A percentile compares a stretch with the other conserved stretches of the same genome.
phyloP scores from a whole-genome alignment of 176 grass and related monocot genomes.

The Aegilops umbellulata region DNA sequence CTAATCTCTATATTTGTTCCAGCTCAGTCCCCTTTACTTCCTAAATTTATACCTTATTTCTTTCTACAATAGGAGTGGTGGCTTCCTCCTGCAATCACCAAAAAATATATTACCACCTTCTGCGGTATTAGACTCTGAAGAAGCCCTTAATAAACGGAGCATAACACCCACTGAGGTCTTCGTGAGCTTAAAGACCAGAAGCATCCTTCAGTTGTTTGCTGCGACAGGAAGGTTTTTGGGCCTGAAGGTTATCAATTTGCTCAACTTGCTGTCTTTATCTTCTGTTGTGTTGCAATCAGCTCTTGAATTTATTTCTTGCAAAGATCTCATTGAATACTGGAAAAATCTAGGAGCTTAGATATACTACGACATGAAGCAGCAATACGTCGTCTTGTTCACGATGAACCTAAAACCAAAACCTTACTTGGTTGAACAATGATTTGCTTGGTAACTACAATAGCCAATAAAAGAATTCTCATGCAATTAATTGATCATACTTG shows the following conservation, averaged over 20 bases:
- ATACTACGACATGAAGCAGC: background rate
- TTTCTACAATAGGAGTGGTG: constrained; percentile 70
- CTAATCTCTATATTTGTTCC: constrained; percentile 26
- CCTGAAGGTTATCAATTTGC: constrained; percentile 57
- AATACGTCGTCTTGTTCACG: background rate
- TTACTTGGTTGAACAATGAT: constrained; percentile 22
- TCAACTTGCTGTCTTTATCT: constrained; percentile 13
- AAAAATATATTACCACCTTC: constrained; percentile 69
- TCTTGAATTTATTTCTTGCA: constrained; percentile 25
- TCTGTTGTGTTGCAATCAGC: constrained; percentile 12
- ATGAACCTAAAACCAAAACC: constrained; percentile 11
- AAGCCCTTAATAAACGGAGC: constrained; percentile 74
- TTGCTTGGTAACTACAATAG: background rate
- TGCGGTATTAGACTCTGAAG: constrained; percentile 59
- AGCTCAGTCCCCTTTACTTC: constrained; percentile 12
- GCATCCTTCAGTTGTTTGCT: constrained; percentile 86
- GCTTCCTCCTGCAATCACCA: constrained; percentile 79
- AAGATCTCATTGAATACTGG: constrained; percentile 6
- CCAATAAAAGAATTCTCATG: background rate
- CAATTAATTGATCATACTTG: constrained; percentile 18
- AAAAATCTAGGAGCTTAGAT: constrained; percentile 18
- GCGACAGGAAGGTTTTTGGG: constrained; percentile 74
- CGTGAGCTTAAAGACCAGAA: constrained; percentile 71
- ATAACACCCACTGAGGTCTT: constrained; percentile 73
- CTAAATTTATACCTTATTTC: constrained; percentile 28